Base-by-base conservation (phyloP, 768 basidiomycete species). In the Coprinellus micaceus region DNA sequence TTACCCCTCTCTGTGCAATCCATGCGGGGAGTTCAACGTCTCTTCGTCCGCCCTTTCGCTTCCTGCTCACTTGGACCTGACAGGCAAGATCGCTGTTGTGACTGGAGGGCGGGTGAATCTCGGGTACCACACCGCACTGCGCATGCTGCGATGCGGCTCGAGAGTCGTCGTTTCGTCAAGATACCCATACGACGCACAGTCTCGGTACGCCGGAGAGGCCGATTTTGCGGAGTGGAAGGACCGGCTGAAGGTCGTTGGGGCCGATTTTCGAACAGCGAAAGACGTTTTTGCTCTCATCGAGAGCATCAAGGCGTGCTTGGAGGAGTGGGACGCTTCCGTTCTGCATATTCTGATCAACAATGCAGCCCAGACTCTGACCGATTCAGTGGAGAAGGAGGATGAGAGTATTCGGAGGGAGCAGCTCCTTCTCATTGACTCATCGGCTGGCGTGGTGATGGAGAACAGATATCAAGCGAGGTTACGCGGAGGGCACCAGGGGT, bases 81-180 rank as follows among this genome's bases (percentile, higher is more conserved):
- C 49, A 1, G 60, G 59, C 4, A 71, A 69, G 58, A 63, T 61
- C 0, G 71, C 68, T 1, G 52, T 72, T 6, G 67, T 72, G 12
- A 73, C 73, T n/a, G 71, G 72, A 13, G 71, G 63, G 3, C 64
- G 73, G 17, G 61, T 73, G 26, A 71, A 72, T 54, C 63, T 73
- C 13, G 71, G 71, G 11, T 74, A 64, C 53, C 61, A 69, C 29
- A 66, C 63, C 1, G 67, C 66, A 2, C 59, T 72, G 28, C 67
- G 71, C 15, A 60, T 74, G 19, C 60, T 73, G 22, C 67, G 71
- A 21, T 66, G 69, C 44, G 69, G 68, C 22, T 67, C 69, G 11
- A 58, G 48, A 21, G 70, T 71, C 19, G 63, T 73, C 12, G 63
- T 62, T 2, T 66, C 70, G 1, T 69, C 70, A 1, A 63, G 71